Base-by-base conservation (phyloP, 345 rosid genomes). In the Rhodamnia rubescens region DNA sequence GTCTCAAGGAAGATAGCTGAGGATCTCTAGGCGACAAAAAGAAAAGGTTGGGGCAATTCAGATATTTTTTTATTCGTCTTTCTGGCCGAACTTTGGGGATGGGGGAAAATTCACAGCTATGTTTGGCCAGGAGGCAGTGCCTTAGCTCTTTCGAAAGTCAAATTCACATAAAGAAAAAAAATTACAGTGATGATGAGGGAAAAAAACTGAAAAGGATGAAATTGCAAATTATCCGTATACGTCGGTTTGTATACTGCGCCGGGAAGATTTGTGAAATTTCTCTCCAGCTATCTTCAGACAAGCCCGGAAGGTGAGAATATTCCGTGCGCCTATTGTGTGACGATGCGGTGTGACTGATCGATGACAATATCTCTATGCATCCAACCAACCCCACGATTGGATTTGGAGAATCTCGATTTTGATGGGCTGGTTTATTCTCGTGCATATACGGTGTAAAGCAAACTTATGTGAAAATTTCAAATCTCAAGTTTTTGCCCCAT, bases 161-260 rank as follows among this genome's bases (percentile, higher is more conserved):
- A 36, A 69, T 32, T 4, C 47, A 36, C 11, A 8, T 16, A 9
- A 20, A 9, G 1, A 4, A 18, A 58, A 58, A 5, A 12, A 18
- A 8, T 53, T 2, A 4, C 4, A 21, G 4, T 8, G 4, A 1
- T 18, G 0, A 69, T 1, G 11, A 69, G 78, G 78, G 47, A 9
- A 18, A 16, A 69, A 18, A 32, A 1, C 11, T 26, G 1, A 36
- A 32, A 18, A 47, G 80, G 47, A 36, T 69, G 24, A 69, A 36
- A 3, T 69, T 20, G 47, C 47, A 69, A 69, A 69, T 69, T 18
- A 69, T 36, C 24, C 47, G 8, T 4, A 8, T 2, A 1, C 78
- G 8, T 7, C 5, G 21, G 2, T 61, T 61, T 21, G 0, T 61
- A 14, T 16, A 1, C 21, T 61, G 4, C 21, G 1, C 0, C 0